Percentiles rank a stretch among this genome's conserved stretches.
phyloP scores from a whole-genome alignment of 129 eudicot genomes.

The Logfia minima region DNA sequence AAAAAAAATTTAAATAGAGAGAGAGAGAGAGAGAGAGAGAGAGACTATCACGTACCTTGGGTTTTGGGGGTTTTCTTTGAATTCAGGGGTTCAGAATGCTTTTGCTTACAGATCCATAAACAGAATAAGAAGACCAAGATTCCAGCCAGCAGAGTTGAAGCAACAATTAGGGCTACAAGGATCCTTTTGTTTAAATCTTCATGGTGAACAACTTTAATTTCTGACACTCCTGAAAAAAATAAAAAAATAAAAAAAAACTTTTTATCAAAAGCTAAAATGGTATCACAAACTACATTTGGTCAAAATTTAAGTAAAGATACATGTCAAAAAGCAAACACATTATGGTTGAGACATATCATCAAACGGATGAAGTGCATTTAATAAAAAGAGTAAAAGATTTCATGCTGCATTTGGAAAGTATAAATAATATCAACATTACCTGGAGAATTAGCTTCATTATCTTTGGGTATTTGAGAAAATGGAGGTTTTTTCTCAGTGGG shows the following conservation, averaged over 20 bases:
- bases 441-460: conserved; percentile 56
- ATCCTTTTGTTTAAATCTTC: conserved; percentile 68
- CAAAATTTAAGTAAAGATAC: conserved; percentile 5
- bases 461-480: conserved; percentile 52
- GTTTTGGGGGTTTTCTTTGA: conserved; percentile 30
- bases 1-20: neutral
- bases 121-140: conserved; percentile 58
- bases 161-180: conserved; percentile 64
- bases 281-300: conserved; percentile 8
- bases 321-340: conserved; percentile 6
- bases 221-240: conserved; percentile 49
- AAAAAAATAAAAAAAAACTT: neutral
- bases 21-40: neutral
- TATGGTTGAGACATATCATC: conserved; percentile 1
- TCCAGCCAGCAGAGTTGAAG: conserved; percentile 73
- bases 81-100: conserved; percentile 43
- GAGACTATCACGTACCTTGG: conserved; percentile 42
- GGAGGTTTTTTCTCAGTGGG: conserved; percentile 79
- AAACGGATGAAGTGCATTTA: conserved; percentile 15
- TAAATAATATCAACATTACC: conserved; percentile 38
- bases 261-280: conserved; percentile 22
- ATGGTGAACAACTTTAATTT: conserved; percentile 55
- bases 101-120: conserved; percentile 64
- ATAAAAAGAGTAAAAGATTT: neutral
- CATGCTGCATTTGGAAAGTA: neutral